These are phyloP conservation scores for Phaeotremella skinneri DNA, from an alignment of 768 basidiomycete genomes.

Conservation along the genomic window DNA sequence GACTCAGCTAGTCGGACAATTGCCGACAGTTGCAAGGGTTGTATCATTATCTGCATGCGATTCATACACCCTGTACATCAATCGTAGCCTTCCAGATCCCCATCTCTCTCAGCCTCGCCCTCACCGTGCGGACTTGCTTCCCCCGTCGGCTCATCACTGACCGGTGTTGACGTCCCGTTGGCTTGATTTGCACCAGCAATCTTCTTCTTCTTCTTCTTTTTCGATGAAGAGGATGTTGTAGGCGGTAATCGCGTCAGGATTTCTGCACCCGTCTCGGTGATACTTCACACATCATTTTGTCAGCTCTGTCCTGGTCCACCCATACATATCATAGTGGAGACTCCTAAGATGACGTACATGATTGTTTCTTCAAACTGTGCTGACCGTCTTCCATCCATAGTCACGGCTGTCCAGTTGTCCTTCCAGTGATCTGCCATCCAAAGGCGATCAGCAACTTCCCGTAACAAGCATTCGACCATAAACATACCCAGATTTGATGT, in stretches of 20 bases:
- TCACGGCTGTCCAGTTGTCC: conserved; percentile 95
- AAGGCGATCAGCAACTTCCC: conserved; percentile 1
- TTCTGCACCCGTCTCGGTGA: conserved; percentile 88
- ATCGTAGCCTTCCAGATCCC: not conserved
- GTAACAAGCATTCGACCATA: not conserved
- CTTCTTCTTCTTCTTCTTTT: conserved; percentile 36
- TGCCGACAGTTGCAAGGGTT: too few relatives aligned
- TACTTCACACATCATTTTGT: conserved; percentile 55
- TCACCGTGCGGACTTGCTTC: not conserved
- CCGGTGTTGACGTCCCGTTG: not conserved
- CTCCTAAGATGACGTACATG: conserved; percentile 61
- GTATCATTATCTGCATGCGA: too few relatives aligned
- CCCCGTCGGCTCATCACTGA: not conserved
- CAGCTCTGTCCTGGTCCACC: conserved; percentile 12
- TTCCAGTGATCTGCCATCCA: conserved; percentile 58
- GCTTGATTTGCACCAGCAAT: conserved; percentile 13
- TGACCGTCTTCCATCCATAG: conserved; percentile 80
- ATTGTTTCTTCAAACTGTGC: conserved; percentile 98
- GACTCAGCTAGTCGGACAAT: too few relatives aligned
- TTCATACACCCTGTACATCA: too few relatives aligned
- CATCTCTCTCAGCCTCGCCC: not conserved
- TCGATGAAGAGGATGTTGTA: conserved; percentile 17
- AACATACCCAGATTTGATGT: conserved; percentile 49
- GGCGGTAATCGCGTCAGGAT: conserved; percentile 62
- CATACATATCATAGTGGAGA: not conserved